These are phyloP conservation scores for Dioscorea cayenensis DNA, from an alignment of 116 monocot species.

Conservation along the genomic window DNA sequence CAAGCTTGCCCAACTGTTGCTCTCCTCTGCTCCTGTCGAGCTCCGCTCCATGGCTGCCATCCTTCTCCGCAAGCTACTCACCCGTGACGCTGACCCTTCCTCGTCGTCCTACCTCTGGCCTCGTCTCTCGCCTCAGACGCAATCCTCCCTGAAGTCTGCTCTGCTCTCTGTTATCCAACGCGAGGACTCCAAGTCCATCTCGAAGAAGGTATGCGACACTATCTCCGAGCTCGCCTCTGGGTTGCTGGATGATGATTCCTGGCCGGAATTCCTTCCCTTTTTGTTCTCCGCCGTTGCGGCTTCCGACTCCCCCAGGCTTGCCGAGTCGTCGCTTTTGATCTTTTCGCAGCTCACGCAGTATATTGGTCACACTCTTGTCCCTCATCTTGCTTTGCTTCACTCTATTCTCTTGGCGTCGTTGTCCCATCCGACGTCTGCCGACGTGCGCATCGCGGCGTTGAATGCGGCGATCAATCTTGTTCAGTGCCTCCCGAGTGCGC, in stretches of 20 bases:
- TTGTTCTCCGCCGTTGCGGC: slow-evolving; percentile 63
- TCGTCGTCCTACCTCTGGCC: slow-evolving; percentile 31
- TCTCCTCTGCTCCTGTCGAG: slow-evolving; percentile 41
- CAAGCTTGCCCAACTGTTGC: slow-evolving; percentile 32
- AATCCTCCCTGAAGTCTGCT: slow-evolving; percentile 46
- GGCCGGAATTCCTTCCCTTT: slow-evolving; percentile 88
- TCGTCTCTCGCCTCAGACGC: slow-evolving; percentile 38
- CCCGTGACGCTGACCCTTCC: slow-evolving; percentile 1
- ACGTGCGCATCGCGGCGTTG: slow-evolving; percentile 74
- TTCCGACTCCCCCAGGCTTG: slow-evolving; percentile 22
- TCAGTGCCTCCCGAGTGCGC: slow-evolving; percentile 44
- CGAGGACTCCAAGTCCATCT: slow-evolving; percentile 47
- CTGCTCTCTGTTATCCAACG: slow-evolving; percentile 45
- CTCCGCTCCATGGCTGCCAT: slow-evolving; percentile 74
- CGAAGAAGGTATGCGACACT: slow-evolving; percentile 86
- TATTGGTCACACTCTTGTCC: slow-evolving; percentile 41
- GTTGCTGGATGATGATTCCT: slow-evolving; percentile 56
- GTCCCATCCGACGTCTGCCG: slow-evolving; percentile 38
- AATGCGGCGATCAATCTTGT: slow-evolving; percentile 68
- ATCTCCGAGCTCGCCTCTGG: slow-evolving; percentile 68
- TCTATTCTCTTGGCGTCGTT: slow-evolving; percentile 34
- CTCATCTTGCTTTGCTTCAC: slow-evolving; percentile 43
- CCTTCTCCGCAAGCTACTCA: slow-evolving; percentile 76
- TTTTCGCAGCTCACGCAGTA: slow-evolving; percentile 49
- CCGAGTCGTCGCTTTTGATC: slow-evolving; percentile 12